phyloP scores from a whole-genome alignment of 2,329 filamentous ascomycete species.

The Shiraia bambusicola region DNA sequence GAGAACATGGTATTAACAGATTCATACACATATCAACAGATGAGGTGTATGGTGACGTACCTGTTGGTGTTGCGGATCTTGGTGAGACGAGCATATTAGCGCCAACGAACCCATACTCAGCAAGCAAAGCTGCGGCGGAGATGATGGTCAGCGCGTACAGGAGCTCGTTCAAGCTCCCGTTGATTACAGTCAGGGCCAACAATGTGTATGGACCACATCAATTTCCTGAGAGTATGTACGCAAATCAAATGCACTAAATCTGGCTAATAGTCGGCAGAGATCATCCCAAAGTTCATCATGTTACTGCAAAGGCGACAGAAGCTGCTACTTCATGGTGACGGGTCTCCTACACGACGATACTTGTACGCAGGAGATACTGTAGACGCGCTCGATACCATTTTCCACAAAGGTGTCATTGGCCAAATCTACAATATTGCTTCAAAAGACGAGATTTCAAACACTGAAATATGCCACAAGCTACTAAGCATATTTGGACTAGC shows the following conservation, averaged over 20 bases:
- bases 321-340: slow-evolving; percentile 74
- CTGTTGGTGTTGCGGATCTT: slow-evolving; percentile 69
- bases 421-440: slow-evolving; percentile 84
- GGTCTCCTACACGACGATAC: slow-evolving; percentile 72
- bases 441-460: slow-evolving; percentile 73
- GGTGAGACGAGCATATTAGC: slow-evolving; percentile 72
- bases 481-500: slow-evolving; percentile 62
- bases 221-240: slow-evolving; percentile 72
- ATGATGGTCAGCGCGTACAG: slow-evolving; percentile 87
- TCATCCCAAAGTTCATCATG: slow-evolving; percentile 80
- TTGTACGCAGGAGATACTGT: slow-evolving; percentile 77
- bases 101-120: slow-evolving; percentile 80
- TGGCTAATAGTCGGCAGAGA: slow-evolving; percentile 57
- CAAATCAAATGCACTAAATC: too few species aligned
- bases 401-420: slow-evolving; percentile 72
- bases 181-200: slow-evolving; percentile 78
- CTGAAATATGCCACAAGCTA: slow-evolving; percentile 66
- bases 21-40: slow-evolving; percentile 85
- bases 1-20: slow-evolving; percentile 67
- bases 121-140: slow-evolving; percentile 78
- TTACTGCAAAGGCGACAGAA: slow-evolving; percentile 67
- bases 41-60: slow-evolving; percentile 81
- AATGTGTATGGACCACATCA: slow-evolving; percentile 86
- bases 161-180: slow-evolving; percentile 78
- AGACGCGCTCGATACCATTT: slow-evolving; percentile 80